These are phyloP conservation scores for Starmerella floricola DNA, from an alignment of 805 yeast genomes.

Conservation along the genomic window DNA sequence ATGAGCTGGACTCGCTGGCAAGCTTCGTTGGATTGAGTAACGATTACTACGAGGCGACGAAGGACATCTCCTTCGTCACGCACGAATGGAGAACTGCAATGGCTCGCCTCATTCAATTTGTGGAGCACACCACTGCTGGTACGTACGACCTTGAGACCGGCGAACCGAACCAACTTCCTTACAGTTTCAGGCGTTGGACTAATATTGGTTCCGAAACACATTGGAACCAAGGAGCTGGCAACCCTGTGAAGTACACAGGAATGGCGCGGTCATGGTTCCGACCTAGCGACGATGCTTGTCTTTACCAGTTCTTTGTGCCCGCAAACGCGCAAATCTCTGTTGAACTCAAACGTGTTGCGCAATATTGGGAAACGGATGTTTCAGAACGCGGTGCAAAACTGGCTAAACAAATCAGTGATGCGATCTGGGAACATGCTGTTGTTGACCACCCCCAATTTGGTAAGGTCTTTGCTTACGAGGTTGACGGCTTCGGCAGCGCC, in stretches of 20 bases:
- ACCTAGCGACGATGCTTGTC: slow-evolving; percentile 80
- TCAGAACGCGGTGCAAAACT: slow-evolving; percentile 23
- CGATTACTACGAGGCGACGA: slow-evolving; percentile 49
- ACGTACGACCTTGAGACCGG: slow-evolving; percentile 40
- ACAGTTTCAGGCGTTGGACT: slow-evolving; percentile 63
- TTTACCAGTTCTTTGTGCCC: slow-evolving; percentile 70
- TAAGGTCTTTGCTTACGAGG: slow-evolving; percentile 72
- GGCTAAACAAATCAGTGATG: slow-evolving; percentile 37
- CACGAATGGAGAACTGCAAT: slow-evolving; percentile 49
- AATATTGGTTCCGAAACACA: slow-evolving; percentile 70
- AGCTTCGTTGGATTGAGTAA: slow-evolving; percentile 65
- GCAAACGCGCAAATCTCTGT: slow-evolving; percentile 68
- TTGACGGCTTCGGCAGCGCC: slow-evolving; percentile 72
- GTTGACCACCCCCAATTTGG: slow-evolving; percentile 61
- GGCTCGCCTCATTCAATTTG: slow-evolving; percentile 36
- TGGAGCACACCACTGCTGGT: slow-evolving; percentile 12
- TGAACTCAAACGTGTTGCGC: slow-evolving; percentile 39
- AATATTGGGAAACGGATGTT: slow-evolving; percentile 20
- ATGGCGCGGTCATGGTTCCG: slow-evolving; percentile 72
- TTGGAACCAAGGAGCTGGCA: slow-evolving; percentile 66
- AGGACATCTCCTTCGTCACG: slow-evolving; percentile 32
- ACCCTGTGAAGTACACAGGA: slow-evolving; percentile 65
- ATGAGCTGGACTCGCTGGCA: slow-evolving; percentile 77
- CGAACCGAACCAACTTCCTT: slow-evolving; percentile 37
- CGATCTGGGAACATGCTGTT: slow-evolving; percentile 52